Conservation (phyloP, 2,329 filamentous ascomycete species). For the Paradendryphiella salina region DNA sequence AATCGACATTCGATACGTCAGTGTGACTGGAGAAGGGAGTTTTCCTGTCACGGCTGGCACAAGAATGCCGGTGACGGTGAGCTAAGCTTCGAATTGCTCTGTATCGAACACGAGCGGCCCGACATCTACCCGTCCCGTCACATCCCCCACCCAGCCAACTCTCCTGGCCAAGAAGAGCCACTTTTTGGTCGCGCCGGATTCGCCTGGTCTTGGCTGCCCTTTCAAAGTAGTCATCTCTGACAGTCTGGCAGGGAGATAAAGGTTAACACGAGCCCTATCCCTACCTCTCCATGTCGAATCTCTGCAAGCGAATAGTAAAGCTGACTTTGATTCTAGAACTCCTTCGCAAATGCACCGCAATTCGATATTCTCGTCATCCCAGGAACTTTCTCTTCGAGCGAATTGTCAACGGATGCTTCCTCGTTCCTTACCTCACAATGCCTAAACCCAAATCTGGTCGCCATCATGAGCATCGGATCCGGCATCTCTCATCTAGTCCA, state of each 20-base stretch:
- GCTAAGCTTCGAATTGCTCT: constrained; percentile 36
- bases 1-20: constrained; percentile 45
- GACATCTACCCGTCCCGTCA: constrained; percentile 3
- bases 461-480: constrained; percentile 40
- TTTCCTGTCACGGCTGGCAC: constrained; percentile 43
- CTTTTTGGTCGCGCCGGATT: constrained; percentile 42
- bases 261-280: constrained; percentile 36
- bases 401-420: constrained; percentile 28
- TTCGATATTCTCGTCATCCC: constrained; percentile 45
- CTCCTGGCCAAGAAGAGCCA: constrained; percentile 34
- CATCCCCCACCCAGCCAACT: constrained; percentile 19
- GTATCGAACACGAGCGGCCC: constrained; percentile 24
- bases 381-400: constrained; percentile 32
- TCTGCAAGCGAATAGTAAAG: not conserved
- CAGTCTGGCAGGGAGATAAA: constrained; percentile 46
- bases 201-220: constrained; percentile 34
- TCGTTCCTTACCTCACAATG: constrained; percentile 36
- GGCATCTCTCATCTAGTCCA: constrained; percentile 38
- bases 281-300: not conserved
- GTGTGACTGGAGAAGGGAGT: constrained; percentile 43
- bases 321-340: constrained; percentile 38
- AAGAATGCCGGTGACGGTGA: constrained; percentile 47
- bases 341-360: constrained; percentile 40
- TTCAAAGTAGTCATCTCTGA: constrained; percentile 32
- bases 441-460: constrained; percentile 28